A percentile compares a stretch with the other conserved stretches of the same genome.
These are phyloP conservation scores for Fragilaria crotonensis DNA, from an alignment of 108 stramenopile species.

Conservation along the genomic window DNA sequence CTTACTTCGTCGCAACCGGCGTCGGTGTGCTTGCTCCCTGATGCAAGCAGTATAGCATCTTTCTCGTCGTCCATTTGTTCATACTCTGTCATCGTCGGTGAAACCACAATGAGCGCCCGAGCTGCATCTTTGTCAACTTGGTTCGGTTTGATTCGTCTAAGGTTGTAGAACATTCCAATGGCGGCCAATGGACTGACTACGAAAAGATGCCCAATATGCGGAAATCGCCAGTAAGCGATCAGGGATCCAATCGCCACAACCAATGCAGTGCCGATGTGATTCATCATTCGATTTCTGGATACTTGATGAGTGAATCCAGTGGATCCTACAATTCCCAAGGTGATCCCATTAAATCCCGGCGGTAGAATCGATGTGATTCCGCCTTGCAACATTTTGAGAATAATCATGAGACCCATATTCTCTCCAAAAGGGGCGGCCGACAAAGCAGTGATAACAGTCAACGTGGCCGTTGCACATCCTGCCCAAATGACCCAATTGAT, in stretches of 20 bases:
- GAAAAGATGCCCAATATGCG: constrained; percentile 62
- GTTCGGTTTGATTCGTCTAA: constrained; percentile 40
- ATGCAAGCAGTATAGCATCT: not conserved
- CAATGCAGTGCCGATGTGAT: constrained; percentile 65
- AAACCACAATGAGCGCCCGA: constrained; percentile 40
- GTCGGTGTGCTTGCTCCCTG: constrained; percentile 5
- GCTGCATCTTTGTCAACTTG: constrained; percentile 70
- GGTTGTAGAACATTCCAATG: constrained; percentile 43
- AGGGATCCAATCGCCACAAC: constrained; percentile 52
- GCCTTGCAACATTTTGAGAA: constrained; percentile 56
- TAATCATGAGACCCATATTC: constrained; percentile 53
- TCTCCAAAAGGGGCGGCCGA: constrained; percentile 43
- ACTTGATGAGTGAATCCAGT: constrained; percentile 68
- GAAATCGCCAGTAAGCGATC: constrained; percentile 54
- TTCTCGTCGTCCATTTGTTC: constrained; percentile 13
- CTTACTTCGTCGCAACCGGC: not conserved
- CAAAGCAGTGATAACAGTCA: constrained; percentile 51
- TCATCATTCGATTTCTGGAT: constrained; percentile 59
- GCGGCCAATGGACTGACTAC: constrained; percentile 63
- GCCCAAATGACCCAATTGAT: constrained; percentile 39
- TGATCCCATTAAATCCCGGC: constrained; percentile 65
- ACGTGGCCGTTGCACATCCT: constrained; percentile 29
- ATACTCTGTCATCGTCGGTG: constrained; percentile 37
- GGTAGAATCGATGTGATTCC: constrained; percentile 58
- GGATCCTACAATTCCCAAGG: constrained; percentile 65